phyloP scores from a whole-genome alignment of 2,329 filamentous ascomycete genomes.

The Pestalotiopsis fici region DNA sequence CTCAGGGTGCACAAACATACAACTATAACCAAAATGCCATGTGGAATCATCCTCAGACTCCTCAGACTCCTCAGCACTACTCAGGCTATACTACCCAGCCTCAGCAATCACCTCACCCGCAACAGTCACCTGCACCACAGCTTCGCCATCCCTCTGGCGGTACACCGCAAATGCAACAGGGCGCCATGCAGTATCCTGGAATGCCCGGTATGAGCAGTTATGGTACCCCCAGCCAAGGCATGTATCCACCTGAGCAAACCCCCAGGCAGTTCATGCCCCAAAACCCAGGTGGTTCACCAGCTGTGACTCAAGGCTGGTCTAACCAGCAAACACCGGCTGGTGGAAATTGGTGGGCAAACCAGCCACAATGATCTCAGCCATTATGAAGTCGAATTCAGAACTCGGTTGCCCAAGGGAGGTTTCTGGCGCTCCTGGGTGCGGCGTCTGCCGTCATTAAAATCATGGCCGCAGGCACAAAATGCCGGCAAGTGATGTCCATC shows the following conservation, averaged over 20 bases:
- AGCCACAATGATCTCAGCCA: constrained; percentile 42
- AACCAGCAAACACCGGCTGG: constrained; percentile 65
- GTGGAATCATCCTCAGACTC: constrained; percentile 62
- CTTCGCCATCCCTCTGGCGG: constrained; percentile 58
- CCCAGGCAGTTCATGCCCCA: constrained; percentile 70
- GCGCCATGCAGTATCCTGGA: constrained; percentile 60
- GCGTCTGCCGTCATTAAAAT: not conserved
- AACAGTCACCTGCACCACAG: constrained; percentile 60
- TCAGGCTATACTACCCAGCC: constrained; percentile 55
- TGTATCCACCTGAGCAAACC: constrained; percentile 64
- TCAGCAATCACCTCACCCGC: constrained; percentile 49
- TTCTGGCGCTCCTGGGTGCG: not conserved
- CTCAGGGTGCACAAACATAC: constrained; percentile 56
- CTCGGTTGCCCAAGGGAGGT: too few species aligned
- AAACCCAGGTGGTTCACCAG: constrained; percentile 50
- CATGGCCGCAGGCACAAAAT: not conserved
- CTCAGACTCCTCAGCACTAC: constrained; percentile 62
- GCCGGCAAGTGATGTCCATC: not conserved
- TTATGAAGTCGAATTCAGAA: not conserved
- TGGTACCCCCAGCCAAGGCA: constrained; percentile 53
- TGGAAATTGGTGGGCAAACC: constrained; percentile 55
- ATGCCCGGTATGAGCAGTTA: constrained; percentile 62
- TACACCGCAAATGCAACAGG: constrained; percentile 56
- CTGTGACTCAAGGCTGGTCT: constrained; percentile 54
- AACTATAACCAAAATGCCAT: constrained; percentile 65